A percentile compares a stretch with the other conserved stretches of the same genome.
Conservation (phyloP, 1,139 yeast species). For the Suhomyces wounanorum region DNA sequence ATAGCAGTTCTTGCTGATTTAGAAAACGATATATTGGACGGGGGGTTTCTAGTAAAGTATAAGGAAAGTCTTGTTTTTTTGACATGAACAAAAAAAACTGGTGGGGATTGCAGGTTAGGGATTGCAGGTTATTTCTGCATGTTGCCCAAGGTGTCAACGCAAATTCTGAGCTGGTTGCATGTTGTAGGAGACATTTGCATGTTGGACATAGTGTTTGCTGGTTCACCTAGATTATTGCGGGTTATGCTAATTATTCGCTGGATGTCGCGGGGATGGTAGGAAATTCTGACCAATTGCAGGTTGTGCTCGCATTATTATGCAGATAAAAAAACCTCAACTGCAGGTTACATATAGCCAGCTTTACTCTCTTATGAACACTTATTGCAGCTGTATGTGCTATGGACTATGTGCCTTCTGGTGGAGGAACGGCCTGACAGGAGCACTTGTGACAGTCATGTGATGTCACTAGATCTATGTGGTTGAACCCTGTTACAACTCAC, state of each 20-base stretch:
- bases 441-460: background rate
- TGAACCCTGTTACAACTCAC: background rate
- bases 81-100: constrained; percentile 2
- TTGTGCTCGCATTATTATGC: background rate
- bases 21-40: background rate
- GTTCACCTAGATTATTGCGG: background rate
- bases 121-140: background rate
- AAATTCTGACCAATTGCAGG: background rate
- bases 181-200: background rate
- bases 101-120: constrained; percentile 4
- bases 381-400: no score
- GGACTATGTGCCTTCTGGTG: background rate
- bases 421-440: background rate
- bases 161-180: background rate
- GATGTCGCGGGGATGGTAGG: background rate
- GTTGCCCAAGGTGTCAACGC: background rate
- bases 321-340: background rate
- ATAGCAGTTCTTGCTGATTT: background rate
- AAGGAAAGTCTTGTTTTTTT: constrained; percentile 2
- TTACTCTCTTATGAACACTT: background rate
- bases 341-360: background rate
- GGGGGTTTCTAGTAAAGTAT: background rate
- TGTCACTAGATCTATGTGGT: background rate
- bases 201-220: background rate
- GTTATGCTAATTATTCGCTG: background rate